Evolutionary conservation across 1,284 basidiomycete species (phyloP).

Genomic region (Ustilago trichophora): DNA sequence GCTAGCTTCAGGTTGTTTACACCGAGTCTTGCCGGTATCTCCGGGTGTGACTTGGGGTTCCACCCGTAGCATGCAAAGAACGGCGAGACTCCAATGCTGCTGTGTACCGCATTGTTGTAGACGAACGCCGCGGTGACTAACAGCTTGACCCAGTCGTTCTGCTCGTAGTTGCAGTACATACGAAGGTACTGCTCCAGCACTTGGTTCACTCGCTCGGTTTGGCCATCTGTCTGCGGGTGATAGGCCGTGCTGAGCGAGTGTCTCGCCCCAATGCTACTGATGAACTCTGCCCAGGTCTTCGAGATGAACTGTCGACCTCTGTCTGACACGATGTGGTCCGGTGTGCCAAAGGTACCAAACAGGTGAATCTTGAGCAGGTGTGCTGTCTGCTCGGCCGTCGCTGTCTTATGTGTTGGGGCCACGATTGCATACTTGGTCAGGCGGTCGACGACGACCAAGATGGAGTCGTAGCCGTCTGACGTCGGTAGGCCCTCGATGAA

Average conservation of each 20-base stretch:
- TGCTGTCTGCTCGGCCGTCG: conserved; percentile 60
- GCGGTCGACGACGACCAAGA: conserved; percentile 64
- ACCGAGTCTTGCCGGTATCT: neutral
- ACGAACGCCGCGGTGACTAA: neutral
- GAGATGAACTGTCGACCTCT: conserved; percentile 66
- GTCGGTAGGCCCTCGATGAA: conserved; percentile 68
- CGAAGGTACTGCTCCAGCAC: conserved; percentile 63
- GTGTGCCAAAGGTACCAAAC: conserved; percentile 66
- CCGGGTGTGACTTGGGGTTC: neutral
- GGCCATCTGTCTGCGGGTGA: conserved; percentile 69
- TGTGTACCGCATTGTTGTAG: conserved; percentile 7
- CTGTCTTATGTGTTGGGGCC: conserved; percentile 71
- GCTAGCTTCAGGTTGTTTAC: neutral
- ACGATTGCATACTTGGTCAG: conserved; percentile 66
- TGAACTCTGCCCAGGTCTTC: conserved; percentile 62
- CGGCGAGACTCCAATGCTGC: neutral
- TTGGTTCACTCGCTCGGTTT: conserved; percentile 69
- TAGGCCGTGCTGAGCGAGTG: conserved; percentile 58
- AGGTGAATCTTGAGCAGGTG: conserved; percentile 58
- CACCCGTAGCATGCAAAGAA: conserved; percentile 3
- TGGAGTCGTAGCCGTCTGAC: conserved; percentile 61
- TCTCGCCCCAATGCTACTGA: conserved; percentile 42
- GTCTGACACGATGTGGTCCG: conserved; percentile 66
- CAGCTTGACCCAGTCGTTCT: conserved; percentile 15
- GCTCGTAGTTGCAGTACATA: conserved; percentile 35